phyloP scores from a whole-genome alignment of 2,329 filamentous ascomycete genomes.

The Penicillium sp. region DNA sequence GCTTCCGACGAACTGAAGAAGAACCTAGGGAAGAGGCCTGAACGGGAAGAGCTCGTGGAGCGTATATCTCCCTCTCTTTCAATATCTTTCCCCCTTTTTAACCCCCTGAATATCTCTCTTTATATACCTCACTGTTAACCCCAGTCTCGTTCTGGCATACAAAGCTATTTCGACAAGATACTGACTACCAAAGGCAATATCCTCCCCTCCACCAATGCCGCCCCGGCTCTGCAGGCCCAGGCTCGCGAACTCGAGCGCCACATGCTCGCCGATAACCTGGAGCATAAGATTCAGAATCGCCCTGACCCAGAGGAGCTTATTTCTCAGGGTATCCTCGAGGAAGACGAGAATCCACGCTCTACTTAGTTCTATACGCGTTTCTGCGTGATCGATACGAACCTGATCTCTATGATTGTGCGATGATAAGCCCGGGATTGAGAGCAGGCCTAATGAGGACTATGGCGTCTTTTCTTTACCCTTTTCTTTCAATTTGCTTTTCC shows the following conservation, averaged over 20 bases:
- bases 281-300: conserved; percentile 79
- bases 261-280: conserved; percentile 83
- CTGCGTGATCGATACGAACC: background rate
- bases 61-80: conserved; percentile 54
- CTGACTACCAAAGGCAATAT: conserved; percentile 68
- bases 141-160: background rate
- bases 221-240: conserved; percentile 75
- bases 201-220: conserved; percentile 74
- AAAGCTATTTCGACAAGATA: background rate
- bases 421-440: background rate
- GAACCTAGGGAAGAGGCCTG: conserved; percentile 62
- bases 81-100: background rate
- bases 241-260: conserved; percentile 83
- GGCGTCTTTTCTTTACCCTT: background rate
- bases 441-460: background rate
- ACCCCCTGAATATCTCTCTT: background rate
- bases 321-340: conserved; percentile 74
- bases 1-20: conserved; percentile 65
- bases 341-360: conserved; percentile 54
- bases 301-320: conserved; percentile 76
- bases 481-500: background rate
- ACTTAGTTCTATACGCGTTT: background rate
- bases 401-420: background rate
- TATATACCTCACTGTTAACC: background rate
- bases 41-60: conserved; percentile 75